A percentile compares a stretch with the other conserved stretches of the same genome.
phyloP scores from a whole-genome alignment of 805 yeast species.

The Saccharomycopsis selenospora region DNA sequence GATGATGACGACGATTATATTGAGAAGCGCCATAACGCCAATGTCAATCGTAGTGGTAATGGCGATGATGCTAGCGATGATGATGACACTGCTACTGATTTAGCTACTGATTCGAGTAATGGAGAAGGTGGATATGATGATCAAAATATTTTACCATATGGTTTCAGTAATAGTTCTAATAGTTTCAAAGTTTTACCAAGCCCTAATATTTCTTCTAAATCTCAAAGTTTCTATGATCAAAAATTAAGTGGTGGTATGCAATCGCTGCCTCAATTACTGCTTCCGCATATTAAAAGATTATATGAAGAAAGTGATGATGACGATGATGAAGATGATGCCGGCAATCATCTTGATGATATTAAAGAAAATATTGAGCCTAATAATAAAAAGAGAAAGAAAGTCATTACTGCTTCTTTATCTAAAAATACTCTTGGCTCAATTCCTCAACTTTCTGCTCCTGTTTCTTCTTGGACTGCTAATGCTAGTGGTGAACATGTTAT shows the following conservation, averaged over 20 bases:
- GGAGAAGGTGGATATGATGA: background rate
- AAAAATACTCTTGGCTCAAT: slow-evolving; percentile 25
- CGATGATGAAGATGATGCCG: slow-evolving; percentile 14
- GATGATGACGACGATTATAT: slow-evolving; percentile 14
- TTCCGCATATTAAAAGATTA: slow-evolving; percentile 11
- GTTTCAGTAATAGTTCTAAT: background rate
- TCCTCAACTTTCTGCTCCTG: slow-evolving; percentile 35
- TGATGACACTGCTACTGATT: slow-evolving; percentile 9
- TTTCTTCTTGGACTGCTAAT: slow-evolving; percentile 36
- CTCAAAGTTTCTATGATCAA: background rate
- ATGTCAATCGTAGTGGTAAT: too few species aligned
- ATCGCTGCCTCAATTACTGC: slow-evolving; percentile 1
- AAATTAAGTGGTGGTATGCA: background rate
- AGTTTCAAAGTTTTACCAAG: background rate
- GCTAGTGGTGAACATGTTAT: slow-evolving; percentile 34
- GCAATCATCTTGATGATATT: slow-evolving; percentile 16
- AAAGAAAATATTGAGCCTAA: slow-evolving; percentile 19
- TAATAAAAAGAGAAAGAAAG: slow-evolving; percentile 23
- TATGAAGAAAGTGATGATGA: slow-evolving; percentile 14
- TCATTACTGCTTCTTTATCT: slow-evolving; percentile 18
- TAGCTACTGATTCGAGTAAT: slow-evolving; percentile 8
- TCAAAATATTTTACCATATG: background rate
- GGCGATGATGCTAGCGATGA: too few species aligned
- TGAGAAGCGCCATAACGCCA: slow-evolving; percentile 4
- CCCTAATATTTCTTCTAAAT: background rate